Evolutionary conservation across 2,329 filamentous ascomycete genomes (phyloP).

Genomic region (Cladosporium sp.): DNA sequence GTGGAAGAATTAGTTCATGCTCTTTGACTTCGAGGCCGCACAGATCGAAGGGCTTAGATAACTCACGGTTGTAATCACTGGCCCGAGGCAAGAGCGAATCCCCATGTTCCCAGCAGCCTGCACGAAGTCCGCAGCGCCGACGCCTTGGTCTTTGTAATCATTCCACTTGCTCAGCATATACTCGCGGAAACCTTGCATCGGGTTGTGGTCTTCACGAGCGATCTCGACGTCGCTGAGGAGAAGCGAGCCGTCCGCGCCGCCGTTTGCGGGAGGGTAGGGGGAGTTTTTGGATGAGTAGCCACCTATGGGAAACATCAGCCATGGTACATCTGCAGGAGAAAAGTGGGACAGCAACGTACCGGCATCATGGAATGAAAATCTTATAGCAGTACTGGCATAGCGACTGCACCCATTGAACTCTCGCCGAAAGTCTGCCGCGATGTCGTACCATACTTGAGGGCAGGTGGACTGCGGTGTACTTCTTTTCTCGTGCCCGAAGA

Average conservation of each 20-base stretch:
- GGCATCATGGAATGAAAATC: conserved; percentile 29
- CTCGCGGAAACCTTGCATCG: conserved; percentile 38
- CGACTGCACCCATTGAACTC: conserved; percentile 12
- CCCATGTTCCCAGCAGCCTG: conserved; percentile 44
- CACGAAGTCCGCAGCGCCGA: conserved; percentile 49
- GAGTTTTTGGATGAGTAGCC: conserved; percentile 15
- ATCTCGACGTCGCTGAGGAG: conserved; percentile 33
- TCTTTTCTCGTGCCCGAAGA: neutral
- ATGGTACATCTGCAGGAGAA: neutral
- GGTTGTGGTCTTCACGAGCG: conserved; percentile 36
- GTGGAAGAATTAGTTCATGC: neutral
- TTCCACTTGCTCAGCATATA: conserved; percentile 37
- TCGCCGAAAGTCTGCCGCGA: conserved; percentile 11
- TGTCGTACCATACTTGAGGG: conserved; percentile 12
- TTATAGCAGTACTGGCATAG: conserved; percentile 20
- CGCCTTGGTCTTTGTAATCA: conserved; percentile 15
- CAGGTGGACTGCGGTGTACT: neutral
- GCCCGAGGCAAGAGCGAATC: conserved; percentile 24
- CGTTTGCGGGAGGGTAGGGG: conserved; percentile 20
- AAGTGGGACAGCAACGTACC: neutral
- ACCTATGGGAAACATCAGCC: neutral
- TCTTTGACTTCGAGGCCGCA: neutral
- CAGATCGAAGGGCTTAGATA: neutral
- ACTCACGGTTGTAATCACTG: conserved; percentile 11
- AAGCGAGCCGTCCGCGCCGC: conserved; percentile 38